Evolutionary conservation across 1,284 basidiomycete species (phyloP), one percentile per base, ranked within the genome.

Genomic region (Naganishia cerealis): DNA sequence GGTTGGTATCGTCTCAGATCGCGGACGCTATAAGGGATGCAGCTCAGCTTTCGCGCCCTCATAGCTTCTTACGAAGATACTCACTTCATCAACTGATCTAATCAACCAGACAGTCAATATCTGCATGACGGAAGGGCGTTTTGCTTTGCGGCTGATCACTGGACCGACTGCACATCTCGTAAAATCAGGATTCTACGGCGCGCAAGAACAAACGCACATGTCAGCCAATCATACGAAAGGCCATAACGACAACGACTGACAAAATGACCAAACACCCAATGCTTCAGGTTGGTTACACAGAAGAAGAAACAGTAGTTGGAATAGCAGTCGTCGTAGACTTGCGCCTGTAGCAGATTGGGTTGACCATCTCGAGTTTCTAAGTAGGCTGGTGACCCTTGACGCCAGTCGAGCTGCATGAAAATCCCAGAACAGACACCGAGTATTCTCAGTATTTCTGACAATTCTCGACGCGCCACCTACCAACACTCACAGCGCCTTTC

Each of bases 181-280:
- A 62, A 74, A 79, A 21, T 57, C 70, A 1, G 74, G 57, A 56
- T 75, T 76, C 79, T 80, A 61, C 24, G 8, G 1, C 1, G 13
- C n/a, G 0, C 4, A 29, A 50, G 12, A 36, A 38, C 2, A 33
- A 7, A 57, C 3, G 24, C 24, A 24, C 12, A 21, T 38, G 26
- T 43, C 16, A n/a, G 50, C 4, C 12, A 55, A 9, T 38, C 8
- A 7, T 33, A 36, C 18, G 43, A 15, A 53, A 13, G 18, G 29
- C 18, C 8, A 24, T 9, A 16, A 7, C 50, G 9, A 18, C 0
- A 16, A 48, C 26, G 6, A 76, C 78, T 72, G 40, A 78, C 79
- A 67, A 81, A 81, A n/a, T 70, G 65, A 6, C 79, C 79, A 71
- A 81, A 79, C 0, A 78, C 76, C 77, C 77, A 81, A 55, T 77